phyloP scores from a whole-genome alignment of 768 basidiomycete genomes.

The Austroboletus eburneus region DNA sequence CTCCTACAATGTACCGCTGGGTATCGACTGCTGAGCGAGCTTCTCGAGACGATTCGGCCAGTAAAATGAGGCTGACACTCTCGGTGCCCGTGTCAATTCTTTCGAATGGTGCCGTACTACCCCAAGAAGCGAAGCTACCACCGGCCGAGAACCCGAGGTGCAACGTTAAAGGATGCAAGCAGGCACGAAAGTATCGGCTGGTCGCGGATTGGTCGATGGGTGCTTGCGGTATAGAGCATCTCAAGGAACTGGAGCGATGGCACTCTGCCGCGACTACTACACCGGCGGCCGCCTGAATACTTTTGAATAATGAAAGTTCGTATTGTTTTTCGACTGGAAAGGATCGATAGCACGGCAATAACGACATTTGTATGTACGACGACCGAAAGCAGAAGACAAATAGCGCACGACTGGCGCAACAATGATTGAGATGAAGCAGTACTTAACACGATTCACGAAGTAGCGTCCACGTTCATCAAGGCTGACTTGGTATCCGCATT shows the following conservation, averaged over 20 bases:
- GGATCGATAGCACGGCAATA: too few relatives aligned
- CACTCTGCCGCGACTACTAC: too few relatives aligned
- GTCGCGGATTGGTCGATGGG: conserved; percentile 58
- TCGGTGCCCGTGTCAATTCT: conserved; percentile 45
- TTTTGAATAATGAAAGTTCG: too few relatives aligned
- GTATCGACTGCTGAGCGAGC: conserved; percentile 48
- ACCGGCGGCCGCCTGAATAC: too few relatives aligned
- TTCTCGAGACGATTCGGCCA: conserved; percentile 1
- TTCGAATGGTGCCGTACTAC: not conserved
- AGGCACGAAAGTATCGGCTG: conserved; percentile 57
- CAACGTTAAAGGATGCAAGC: conserved; percentile 54
- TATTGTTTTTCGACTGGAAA: too few relatives aligned
- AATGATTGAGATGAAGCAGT: too few relatives aligned
- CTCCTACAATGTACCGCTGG: conserved; percentile 69
- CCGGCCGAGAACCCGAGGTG: conserved; percentile 33
- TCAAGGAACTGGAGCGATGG: conserved; percentile 53
- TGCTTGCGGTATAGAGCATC: conserved; percentile 62
- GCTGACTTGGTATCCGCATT: too few relatives aligned
- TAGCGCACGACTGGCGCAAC: too few relatives aligned
- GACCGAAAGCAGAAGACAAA: too few relatives aligned
- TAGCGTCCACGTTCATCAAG: too few relatives aligned
- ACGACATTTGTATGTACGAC: too few relatives aligned
- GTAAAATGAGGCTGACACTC: conserved; percentile 46
- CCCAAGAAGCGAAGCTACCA: conserved; percentile 11
- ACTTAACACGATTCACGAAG: too few relatives aligned